Percentiles rank a stretch among this genome's conserved stretches.
Conservation (phyloP, 2,329 filamentous ascomycete species). For the Aspergillus piperis region DNA sequence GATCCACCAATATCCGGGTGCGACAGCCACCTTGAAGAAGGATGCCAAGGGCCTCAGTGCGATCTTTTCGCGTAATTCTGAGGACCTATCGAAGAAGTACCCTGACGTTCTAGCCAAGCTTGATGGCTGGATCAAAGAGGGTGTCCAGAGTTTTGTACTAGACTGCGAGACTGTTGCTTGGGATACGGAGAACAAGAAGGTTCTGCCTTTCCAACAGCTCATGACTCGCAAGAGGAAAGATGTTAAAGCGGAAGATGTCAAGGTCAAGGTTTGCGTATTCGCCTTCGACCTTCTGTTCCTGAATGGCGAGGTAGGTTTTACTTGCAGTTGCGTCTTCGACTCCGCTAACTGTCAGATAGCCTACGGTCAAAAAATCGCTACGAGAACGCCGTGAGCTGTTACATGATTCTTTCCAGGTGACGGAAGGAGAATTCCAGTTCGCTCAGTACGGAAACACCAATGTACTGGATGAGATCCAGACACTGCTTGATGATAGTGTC, state of each 20-base stretch:
- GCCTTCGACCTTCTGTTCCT: constrained; percentile 93
- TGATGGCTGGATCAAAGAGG: constrained; percentile 82
- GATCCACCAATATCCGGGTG: constrained; percentile 66
- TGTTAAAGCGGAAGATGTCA: constrained; percentile 91
- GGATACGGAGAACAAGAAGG: constrained; percentile 93
- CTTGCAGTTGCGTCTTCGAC: too few species aligned
- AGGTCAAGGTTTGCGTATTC: constrained; percentile 95
- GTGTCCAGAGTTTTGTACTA: constrained; percentile 93
- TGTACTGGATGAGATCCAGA: constrained; percentile 90
- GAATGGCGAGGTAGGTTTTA: constrained; percentile 68
- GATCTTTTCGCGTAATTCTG: constrained; percentile 96
- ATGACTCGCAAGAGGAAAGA: constrained; percentile 99
- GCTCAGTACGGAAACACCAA: constrained; percentile 84
- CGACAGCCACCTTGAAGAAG: constrained; percentile 65
- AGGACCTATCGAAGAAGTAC: constrained; percentile 96
- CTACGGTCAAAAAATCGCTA: constrained; percentile 82
- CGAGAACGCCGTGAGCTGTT: constrained; percentile 80
- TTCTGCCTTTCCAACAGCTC: constrained; percentile 93
- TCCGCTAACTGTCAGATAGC: constrained; percentile 34
- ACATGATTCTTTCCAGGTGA: constrained; percentile 68
- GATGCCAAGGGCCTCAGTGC: constrained; percentile 72
- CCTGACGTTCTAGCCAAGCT: constrained; percentile 91
- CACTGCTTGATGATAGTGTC: constrained; percentile 88
- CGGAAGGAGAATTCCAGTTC: constrained; percentile 89
- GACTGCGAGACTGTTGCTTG: constrained; percentile 98